Evolutionary conservation across 2,329 filamentous ascomycete genomes (phyloP), one percentile per base, ranked within the genome.

Genomic region (Gnomoniopsis sp.): DNA sequence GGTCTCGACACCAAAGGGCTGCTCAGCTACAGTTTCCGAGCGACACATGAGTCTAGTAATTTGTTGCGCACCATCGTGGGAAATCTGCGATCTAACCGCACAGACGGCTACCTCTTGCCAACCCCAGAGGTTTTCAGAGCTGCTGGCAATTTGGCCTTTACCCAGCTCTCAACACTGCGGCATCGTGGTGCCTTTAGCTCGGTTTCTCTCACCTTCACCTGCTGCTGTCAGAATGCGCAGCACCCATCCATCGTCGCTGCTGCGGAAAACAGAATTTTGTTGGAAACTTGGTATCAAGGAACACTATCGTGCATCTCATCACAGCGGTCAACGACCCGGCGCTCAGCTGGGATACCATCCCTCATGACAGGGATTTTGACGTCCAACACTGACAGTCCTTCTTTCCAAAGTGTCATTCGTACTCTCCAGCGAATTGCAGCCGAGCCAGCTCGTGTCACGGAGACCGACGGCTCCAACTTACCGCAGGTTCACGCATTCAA

Each of bases 401-500:
- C 88, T 0, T 89, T 95, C 55, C 75, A 83, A 33, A 75, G 82
- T 41, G 85, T 88, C 1, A 86, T 96, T 69, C 68, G 71, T 6
- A 83, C 85, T 36, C 78, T 92, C 4, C 81, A 84, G 60, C 70
- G 72, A 3, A 86, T 90, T 55, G 84, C 87, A 6, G 72, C 77
- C 23, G 72, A 76, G 22, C 78, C 83, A 52, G 82, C 82, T 3
- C 74, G 70, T 11, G 77, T 81, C 46, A 77, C 80, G 0, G 79
- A 84, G 59, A 85, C 82, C 0, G 85, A 88, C 59, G 84, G 81
- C 33, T 82, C 82, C 2, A 88, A 89, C 44, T 75, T 98, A 4
- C 89, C 92, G 0, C 93, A 99, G 72, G 95, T 99, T 0, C 95
- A 99, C 71, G 92, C 95, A 0, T 83, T 96, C 69, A 99, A 99